Evolutionary conservation across 2,329 filamentous ascomycete species (phyloP).

Genomic region (Aureobasidium uvarum): DNA sequence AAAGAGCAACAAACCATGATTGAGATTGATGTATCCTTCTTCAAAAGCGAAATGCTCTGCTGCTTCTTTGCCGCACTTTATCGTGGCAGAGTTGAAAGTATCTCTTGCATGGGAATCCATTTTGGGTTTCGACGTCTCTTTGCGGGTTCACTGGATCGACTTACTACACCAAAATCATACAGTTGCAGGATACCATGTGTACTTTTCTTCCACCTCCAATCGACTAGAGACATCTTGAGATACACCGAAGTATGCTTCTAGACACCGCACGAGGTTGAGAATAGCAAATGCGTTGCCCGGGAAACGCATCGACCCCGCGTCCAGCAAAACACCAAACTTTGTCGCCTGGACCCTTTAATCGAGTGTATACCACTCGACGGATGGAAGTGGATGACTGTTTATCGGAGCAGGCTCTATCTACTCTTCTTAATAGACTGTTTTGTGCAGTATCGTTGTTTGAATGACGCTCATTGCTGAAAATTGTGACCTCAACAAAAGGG

Average conservation of each 20-base stretch:
- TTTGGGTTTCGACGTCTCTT: too few species aligned
- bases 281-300: not conserved
- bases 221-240: too few species aligned
- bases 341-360: not conserved
- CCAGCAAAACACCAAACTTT: not conserved
- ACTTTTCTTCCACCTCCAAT: too few species aligned
- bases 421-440: too few species aligned
- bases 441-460: too few species aligned
- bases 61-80: conserved; percentile 2
- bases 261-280: not conserved
- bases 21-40: not conserved
- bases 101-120: not conserved
- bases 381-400: not conserved
- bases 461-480: too few species aligned
- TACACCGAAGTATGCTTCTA: not conserved
- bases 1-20: not conserved
- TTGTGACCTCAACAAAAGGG: too few species aligned
- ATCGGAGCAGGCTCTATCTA: too few species aligned
- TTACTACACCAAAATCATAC: too few species aligned
- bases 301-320: not conserved
- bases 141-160: too few species aligned
- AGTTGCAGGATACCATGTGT: too few species aligned
- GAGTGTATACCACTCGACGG: not conserved
- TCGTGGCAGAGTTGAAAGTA: not conserved
- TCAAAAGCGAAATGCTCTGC: not conserved